Evolutionary conservation across 805 yeast genomes (phyloP).

Genomic region (Ogataea angusta): DNA sequence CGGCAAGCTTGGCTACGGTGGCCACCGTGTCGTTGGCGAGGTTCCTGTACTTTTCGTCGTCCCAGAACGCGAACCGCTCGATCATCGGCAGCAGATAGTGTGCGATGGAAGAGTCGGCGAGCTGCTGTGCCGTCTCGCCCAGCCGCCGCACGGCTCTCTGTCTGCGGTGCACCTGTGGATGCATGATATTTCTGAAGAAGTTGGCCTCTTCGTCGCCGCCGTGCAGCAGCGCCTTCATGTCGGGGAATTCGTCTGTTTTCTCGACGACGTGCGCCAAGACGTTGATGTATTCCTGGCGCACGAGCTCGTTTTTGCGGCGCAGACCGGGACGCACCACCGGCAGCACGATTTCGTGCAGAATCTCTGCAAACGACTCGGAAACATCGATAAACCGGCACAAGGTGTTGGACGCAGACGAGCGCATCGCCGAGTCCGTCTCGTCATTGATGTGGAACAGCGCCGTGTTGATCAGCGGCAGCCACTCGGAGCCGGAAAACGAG

Average conservation of each 20-base stretch:
- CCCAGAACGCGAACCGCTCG: conserved; percentile 69
- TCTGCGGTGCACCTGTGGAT: conserved; percentile 82
- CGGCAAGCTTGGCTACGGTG: conserved; percentile 57
- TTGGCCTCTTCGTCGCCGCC: conserved; percentile 80
- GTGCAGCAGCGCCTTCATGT: conserved; percentile 60
- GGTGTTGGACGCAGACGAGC: conserved; percentile 70
- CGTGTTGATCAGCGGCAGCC: conserved; percentile 76
- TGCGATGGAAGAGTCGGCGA: conserved; percentile 60
- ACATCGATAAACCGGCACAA: conserved; percentile 63
- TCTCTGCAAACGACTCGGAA: conserved; percentile 31
- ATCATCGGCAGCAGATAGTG: conserved; percentile 82
- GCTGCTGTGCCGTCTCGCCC: conserved; percentile 40
- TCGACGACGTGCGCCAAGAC: conserved; percentile 63
- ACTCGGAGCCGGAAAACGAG: conserved; percentile 50
- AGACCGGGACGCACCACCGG: conserved; percentile 69
- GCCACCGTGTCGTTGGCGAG: conserved; percentile 63
- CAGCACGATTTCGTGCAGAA: conserved; percentile 53
- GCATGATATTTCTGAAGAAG: conserved; percentile 57
- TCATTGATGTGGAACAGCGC: conserved; percentile 71
- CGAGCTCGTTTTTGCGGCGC: conserved; percentile 54
- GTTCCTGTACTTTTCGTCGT: conserved; percentile 57
- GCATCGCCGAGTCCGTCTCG: conserved; percentile 71
- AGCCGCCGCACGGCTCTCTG: conserved; percentile 76
- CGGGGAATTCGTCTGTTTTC: conserved; percentile 50
- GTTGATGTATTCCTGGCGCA: conserved; percentile 69